Conservation (phyloP, 768 basidiomycete genomes). For the Russula olivacea region DNA sequence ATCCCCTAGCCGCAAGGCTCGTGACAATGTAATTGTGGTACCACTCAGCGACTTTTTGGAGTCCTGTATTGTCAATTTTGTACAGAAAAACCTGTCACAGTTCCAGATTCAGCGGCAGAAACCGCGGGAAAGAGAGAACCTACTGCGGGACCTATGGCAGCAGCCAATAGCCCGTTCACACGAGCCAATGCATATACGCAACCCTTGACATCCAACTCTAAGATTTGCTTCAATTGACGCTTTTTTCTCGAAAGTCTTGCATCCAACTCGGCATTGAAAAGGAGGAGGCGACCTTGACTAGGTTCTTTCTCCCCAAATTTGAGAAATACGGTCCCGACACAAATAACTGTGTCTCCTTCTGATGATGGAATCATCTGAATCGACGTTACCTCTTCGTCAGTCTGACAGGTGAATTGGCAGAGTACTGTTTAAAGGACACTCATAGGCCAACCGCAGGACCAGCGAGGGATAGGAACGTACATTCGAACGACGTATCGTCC, state of each 20-base stretch:
- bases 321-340: constrained; percentile 37
- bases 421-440: constrained; percentile 34
- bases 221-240: constrained; percentile 32
- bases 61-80: constrained; percentile 41
- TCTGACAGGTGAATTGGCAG: constrained; percentile 42
- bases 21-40: constrained; percentile 79
- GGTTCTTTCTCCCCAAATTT: constrained; percentile 32
- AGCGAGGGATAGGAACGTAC: constrained; percentile 28
- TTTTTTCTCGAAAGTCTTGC: constrained; percentile 25
- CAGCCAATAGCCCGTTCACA: constrained; percentile 48
- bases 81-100: constrained; percentile 28
- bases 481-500: constrained; percentile 55
- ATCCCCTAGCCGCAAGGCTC: constrained; percentile 50
- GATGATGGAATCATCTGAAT: constrained; percentile 34
- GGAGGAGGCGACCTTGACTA: constrained; percentile 52
- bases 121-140: constrained; percentile 24
- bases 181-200: constrained; percentile 62
- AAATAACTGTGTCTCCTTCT: constrained; percentile 32
- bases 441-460: neutral
- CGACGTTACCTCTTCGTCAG: constrained; percentile 60
- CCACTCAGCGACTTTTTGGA: constrained; percentile 53
- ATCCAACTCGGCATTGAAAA: constrained; percentile 41
- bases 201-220: constrained; percentile 48
- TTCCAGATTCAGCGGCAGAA: neutral
- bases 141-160: constrained; percentile 73